Percentiles rank a stretch among this genome's conserved stretches.
These are phyloP conservation scores for Sporothrix pseudoabietina DNA, from an alignment of 2,329 filamentous ascomycete genomes.

Conservation along the genomic window DNA sequence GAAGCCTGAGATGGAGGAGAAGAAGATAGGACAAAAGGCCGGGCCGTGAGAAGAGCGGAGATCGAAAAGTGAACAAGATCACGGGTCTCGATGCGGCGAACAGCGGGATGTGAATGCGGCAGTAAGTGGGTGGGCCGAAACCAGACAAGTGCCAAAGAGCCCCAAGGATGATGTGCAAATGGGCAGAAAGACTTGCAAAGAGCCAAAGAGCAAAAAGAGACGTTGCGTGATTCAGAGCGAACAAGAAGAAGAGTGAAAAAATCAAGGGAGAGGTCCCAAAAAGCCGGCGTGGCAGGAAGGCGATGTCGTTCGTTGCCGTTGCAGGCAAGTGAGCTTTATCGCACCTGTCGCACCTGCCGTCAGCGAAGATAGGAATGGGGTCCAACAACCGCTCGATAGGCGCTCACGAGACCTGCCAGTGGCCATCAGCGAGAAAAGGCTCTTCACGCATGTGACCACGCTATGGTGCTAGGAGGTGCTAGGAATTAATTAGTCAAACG, in stretches of 20 bases:
- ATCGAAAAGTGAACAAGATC: not conserved
- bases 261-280: not conserved
- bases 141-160: not conserved
- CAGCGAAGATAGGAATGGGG: constrained; percentile 12
- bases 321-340: constrained; percentile 24
- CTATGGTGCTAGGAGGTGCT: constrained; percentile 17
- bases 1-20: not conserved
- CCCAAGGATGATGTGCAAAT: not conserved
- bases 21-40: not conserved
- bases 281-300: constrained; percentile 9
- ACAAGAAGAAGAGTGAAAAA: not conserved
- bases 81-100: not conserved
- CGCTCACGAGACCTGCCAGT: constrained; percentile 36
- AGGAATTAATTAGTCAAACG: constrained; percentile 26
- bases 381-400: constrained; percentile 29
- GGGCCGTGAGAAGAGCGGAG: too few relatives aligned
- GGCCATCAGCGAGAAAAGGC: constrained; percentile 29
- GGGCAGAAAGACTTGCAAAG: not conserved
- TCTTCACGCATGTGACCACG: constrained; percentile 37
- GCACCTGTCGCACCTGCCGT: constrained; percentile 25
- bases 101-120: constrained; percentile 6
- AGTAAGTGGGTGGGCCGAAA: not conserved
- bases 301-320: constrained; percentile 20
- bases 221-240: not conserved
- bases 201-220: not conserved